Evolutionary conservation across 129 eudicot genomes (phyloP).

Genomic region (Flaveria bidentis): DNA sequence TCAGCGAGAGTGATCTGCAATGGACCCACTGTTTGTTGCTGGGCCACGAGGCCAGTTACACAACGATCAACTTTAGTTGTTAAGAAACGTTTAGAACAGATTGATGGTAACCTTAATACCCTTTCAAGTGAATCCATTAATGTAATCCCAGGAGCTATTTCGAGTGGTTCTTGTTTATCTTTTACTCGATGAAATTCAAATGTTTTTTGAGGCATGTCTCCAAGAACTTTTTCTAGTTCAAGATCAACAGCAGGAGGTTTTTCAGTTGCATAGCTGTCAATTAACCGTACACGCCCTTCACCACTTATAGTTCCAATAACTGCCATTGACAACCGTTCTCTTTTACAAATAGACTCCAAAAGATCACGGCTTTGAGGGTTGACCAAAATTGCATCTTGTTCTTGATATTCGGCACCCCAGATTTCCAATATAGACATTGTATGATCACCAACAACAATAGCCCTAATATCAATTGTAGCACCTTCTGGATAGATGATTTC

Average conservation of each 20-base stretch:
- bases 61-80: conserved; percentile 92
- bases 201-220: conserved; percentile 93
- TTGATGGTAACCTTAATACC: conserved; percentile 80
- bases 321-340: conserved; percentile 94
- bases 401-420: conserved; percentile 97
- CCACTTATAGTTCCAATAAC: conserved; percentile 84
- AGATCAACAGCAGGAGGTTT: conserved; percentile 87
- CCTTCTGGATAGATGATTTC: conserved; percentile 92
- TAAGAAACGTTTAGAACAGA: conserved; percentile 78
- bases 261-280: conserved; percentile 66
- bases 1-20: conserved; percentile 84
- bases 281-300: conserved; percentile 59
- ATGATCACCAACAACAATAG: conserved; percentile 84
- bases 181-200: conserved; percentile 69
- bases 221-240: conserved; percentile 84
- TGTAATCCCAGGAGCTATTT: conserved; percentile 76
- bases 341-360: conserved; percentile 67
- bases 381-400: conserved; percentile 93
- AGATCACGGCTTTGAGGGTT: conserved; percentile 63
- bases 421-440: conserved; percentile 95
- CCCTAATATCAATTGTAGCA: conserved; percentile 80
- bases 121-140: conserved; percentile 72
- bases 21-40: conserved; percentile 97
- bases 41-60: conserved; percentile 93
- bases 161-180: conserved; percentile 56